A percentile compares a stretch with the other conserved stretches of the same genome.
Conservation (phyloP, 495 filamentous ascomycete genomes). For the Cetradonia linearis region DNA sequence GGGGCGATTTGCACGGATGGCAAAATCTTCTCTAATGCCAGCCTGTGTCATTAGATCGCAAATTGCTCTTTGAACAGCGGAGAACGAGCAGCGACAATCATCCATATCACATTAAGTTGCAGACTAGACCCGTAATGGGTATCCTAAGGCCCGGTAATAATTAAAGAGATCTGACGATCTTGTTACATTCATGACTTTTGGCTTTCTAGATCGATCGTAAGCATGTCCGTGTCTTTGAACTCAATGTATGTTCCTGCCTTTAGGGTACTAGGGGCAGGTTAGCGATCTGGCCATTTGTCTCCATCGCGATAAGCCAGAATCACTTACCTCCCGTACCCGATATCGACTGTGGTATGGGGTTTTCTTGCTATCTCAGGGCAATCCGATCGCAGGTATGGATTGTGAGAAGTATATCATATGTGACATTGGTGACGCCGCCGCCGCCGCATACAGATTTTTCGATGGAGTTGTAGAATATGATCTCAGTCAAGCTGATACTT, state of each 20-base stretch:
- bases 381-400: slow-evolving; percentile 19
- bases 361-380: slow-evolving; percentile 20
- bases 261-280: slow-evolving; percentile 2
- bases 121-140: slow-evolving; percentile 10
- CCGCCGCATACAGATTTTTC: slow-evolving; percentile 11
- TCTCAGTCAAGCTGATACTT: neutral
- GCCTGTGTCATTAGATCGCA: neutral
- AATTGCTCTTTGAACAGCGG: too few relatives aligned
- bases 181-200: slow-evolving; percentile 19
- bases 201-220: slow-evolving; percentile 17
- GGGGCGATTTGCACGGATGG: too few relatives aligned
- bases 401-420: slow-evolving; percentile 20
- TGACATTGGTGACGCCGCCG: slow-evolving; percentile 17
- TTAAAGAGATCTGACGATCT: slow-evolving; percentile 18
- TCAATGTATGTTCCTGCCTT: slow-evolving; percentile 7
- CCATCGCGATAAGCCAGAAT: too few relatives aligned
- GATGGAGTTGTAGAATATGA: slow-evolving; percentile 15
- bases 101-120: neutral
- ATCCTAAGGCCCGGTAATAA: slow-evolving; percentile 19
- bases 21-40: neutral
- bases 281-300: too few relatives aligned
- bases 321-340: slow-evolving; percentile 19
- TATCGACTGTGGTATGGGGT: slow-evolving; percentile 10
- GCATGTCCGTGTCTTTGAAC: slow-evolving; percentile 18
- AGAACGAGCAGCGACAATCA: too few relatives aligned